Base-by-base conservation (phyloP, 192 early-diverging fungal genomes). In the Rhizophagus prolifer region DNA sequence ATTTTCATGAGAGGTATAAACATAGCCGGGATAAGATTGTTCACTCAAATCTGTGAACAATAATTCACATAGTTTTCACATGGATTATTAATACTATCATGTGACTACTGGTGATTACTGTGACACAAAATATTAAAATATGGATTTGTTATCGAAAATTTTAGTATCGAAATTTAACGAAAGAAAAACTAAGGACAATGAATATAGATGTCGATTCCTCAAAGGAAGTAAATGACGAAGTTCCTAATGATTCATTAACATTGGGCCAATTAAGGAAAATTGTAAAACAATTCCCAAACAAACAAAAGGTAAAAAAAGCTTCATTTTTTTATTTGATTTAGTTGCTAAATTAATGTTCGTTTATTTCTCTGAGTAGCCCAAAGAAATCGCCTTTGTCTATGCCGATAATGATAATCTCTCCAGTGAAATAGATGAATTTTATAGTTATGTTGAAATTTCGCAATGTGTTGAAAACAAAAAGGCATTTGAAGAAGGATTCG, bases 401-500 rank as follows among this genome's bases (percentile, higher is more conserved):
- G 80, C 79, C 21, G 88, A 90, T 70, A 81, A 78, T 67, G 88
- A 90, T 21, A 80, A 78, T 3, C 47, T 85, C 1, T 31, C 80
- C 16, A 83, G 83, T 13, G 88, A 90, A 75, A 87, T 88, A 63
- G 84, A 90, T 69, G 88, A 90, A 61, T 89, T 90, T 58, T 90
- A 82, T 47, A 81, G 86, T 28, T 90, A 89, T 76, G 65, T 79
- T 23, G 86, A 90, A 76, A 81, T 85, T 9, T 67, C 83, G 14
- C 79, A 84, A 72, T 81, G 84, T 31, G 28, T 81, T 8, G 84
- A 84, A 5, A 80, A 87, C 54, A 75, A 82, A 59, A 66, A 79
- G 50, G 38, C 72, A 9, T 89, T 87, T 79, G 70, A 81, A 31
- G 71, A 85, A 21, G 73, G 58, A 12, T 88, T 85, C 60, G 65